Evolutionary conservation across 2,329 filamentous ascomycete species (phyloP).

Genomic region (Dothidotthia symphoricarpi): DNA sequence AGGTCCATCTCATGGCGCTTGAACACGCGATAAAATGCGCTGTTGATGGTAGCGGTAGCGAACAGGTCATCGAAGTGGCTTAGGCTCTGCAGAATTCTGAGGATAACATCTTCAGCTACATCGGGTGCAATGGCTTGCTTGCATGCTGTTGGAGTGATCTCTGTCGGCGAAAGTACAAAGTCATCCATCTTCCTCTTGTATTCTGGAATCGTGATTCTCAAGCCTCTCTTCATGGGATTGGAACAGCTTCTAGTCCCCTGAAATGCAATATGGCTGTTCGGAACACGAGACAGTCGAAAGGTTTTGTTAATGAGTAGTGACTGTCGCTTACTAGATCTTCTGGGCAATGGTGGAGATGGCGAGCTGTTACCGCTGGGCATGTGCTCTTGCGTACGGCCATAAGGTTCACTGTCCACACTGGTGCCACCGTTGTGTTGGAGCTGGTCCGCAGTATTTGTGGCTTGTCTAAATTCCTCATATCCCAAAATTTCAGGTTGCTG

Average conservation of each 20-base stretch:
- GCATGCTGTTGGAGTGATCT: slow-evolving; percentile 13
- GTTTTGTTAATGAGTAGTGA: slow-evolving; percentile 17
- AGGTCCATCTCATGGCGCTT: slow-evolving; percentile 57
- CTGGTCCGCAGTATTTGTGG: neutral
- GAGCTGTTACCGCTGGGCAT: slow-evolving; percentile 3
- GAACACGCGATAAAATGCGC: slow-evolving; percentile 58
- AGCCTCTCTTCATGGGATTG: slow-evolving; percentile 13
- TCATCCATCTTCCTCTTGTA: slow-evolving; percentile 22
- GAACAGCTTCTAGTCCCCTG: slow-evolving; percentile 24
- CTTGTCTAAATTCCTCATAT: slow-evolving; percentile 6
- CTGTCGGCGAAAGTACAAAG: slow-evolving; percentile 20
- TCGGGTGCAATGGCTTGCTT: slow-evolving; percentile 42
- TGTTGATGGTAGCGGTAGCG: slow-evolving; percentile 54
- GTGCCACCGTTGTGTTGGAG: neutral
- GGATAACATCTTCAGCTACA: slow-evolving; percentile 52
- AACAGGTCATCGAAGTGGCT: slow-evolving; percentile 56
- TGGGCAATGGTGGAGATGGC: slow-evolving; percentile 40
- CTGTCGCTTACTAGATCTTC: slow-evolving; percentile 45
- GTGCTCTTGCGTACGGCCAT: slow-evolving; percentile 9
- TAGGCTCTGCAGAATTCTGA: slow-evolving; percentile 52
- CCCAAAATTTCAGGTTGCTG: slow-evolving; percentile 14
- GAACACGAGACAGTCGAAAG: slow-evolving; percentile 25
- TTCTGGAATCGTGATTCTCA: slow-evolving; percentile 28
- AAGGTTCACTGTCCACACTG: neutral
- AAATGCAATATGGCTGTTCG: slow-evolving; percentile 33